Evolutionary conservation across 768 basidiomycete genomes (phyloP).

Genomic region (Guyanaporus albipodus): DNA sequence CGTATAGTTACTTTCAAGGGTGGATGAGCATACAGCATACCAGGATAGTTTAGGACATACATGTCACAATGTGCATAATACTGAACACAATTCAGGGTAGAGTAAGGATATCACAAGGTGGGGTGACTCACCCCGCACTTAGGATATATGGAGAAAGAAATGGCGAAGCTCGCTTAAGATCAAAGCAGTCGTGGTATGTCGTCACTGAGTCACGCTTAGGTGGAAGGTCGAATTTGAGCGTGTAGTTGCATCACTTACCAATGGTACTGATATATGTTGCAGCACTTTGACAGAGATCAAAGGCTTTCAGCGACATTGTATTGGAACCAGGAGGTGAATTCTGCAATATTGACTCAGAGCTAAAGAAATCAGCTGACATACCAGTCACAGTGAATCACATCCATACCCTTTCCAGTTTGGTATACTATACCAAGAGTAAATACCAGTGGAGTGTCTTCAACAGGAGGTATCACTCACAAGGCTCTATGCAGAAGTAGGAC

Average conservation of each 20-base stretch:
- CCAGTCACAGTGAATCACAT: neutral
- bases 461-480: slow-evolving; percentile 52
- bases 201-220: slow-evolving; percentile 37
- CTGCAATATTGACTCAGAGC: slow-evolving; percentile 42
- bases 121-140: slow-evolving; percentile 57
- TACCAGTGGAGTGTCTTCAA: slow-evolving; percentile 7
- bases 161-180: slow-evolving; percentile 56
- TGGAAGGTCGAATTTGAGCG: neutral
- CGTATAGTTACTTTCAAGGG: slow-evolving; percentile 56
- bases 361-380: slow-evolving; percentile 16
- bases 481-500: slow-evolving; percentile 73
- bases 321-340: slow-evolving; percentile 38
- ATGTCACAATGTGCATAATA: slow-evolving; percentile 74
- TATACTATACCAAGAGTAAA: slow-evolving; percentile 42
- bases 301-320: slow-evolving; percentile 56
- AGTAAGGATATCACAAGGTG: neutral
- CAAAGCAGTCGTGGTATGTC: slow-evolving; percentile 56
- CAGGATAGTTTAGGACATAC: slow-evolving; percentile 37
- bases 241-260: slow-evolving; percentile 37
- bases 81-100: slow-evolving; percentile 33
- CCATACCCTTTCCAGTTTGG: slow-evolving; percentile 66
- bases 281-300: slow-evolving; percentile 71
- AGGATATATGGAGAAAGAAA: slow-evolving; percentile 69
- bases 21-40: slow-evolving; percentile 7
- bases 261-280: slow-evolving; percentile 67